Base-by-base conservation (phyloP, 768 basidiomycete species). In the Tricholoma bakamatsutake region DNA sequence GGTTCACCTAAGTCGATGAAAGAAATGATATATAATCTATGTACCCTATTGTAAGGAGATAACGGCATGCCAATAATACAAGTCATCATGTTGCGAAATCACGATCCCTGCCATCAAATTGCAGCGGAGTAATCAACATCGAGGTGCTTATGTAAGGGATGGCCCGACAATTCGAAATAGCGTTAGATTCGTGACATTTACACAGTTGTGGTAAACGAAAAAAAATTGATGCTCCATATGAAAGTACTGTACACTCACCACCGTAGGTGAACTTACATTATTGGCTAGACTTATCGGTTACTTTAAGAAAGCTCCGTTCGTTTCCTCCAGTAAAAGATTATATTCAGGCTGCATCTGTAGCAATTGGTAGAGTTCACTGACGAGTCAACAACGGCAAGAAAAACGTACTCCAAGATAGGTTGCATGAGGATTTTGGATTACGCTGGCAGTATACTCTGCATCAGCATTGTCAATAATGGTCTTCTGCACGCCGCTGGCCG, bases 1-100 rank as follows among this genome's bases (percentile, higher is more conserved):
- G 80, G 80, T 82, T 83, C 57, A 71, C 71, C 43, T 83, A 59
- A 13, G 46, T 15, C 18, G 39, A 18, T 40, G 39, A 40, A 18
- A 35, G n/a, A 43, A 24, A 45, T 45, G 2, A 12, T 24, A 45
- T 45, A 4, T 12, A n/a, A n/a, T n/a, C n/a, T n/a, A 45, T 45
- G 43, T 45, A 27, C 21, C 24, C 15, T 47, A 47, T n/a, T 47
- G 46, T 46, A 15, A 37, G 35, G 35, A 5, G 12, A 5, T 5
- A 4, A 31, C 35, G 6, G 12, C 15, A 37, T 37, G 35, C 35
- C 11, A 12, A 13, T 35, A 13, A 35, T 13, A 35, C 34, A 35
- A 10, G 31, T 7, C 21, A 24, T 24, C 21, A 31, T 31, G 31
- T 10, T 7, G 31, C 31, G 31, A 31, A 31, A 31, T 31, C 31